Percentiles rank a stretch among this genome's conserved stretches.
These are phyloP conservation scores for Carex littledalei DNA, from an alignment of 176 grass and related monocot genomes.

Conservation along the genomic window DNA sequence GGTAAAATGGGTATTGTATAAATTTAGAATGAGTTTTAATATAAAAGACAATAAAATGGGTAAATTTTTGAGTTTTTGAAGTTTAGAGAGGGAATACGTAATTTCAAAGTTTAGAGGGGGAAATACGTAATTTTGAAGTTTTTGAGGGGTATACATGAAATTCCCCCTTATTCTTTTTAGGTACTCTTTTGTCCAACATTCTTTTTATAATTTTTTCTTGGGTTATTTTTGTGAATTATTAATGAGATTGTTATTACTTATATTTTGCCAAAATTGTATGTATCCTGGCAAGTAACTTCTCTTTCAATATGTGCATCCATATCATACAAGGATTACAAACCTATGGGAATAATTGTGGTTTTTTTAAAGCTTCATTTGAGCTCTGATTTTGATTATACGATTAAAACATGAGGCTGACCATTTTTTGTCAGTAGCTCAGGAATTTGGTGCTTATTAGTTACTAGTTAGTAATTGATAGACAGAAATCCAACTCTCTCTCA, in stretches of 20 bases:
- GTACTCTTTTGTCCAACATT: neutral
- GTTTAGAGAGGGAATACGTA: too few species aligned
- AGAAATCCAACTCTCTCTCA: conserved; percentile 14
- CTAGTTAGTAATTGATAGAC: neutral
- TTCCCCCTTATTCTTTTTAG: too few species aligned
- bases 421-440: neutral
- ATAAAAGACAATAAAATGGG: too few species aligned
- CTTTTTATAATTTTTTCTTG: neutral
- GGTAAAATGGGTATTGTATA: too few species aligned
- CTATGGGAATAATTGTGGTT: neutral
- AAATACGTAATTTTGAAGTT: too few species aligned
- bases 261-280: neutral
- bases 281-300: neutral
- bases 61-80: too few species aligned
- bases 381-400: neutral
- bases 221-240: neutral
- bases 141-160: too few species aligned
- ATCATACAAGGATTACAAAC: neutral
- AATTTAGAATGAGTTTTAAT: too few species aligned
- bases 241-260: neutral
- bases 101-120: too few species aligned
- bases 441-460: neutral
- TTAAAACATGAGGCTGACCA: neutral
- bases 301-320: neutral
- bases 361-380: neutral